Evolutionary conservation across 2,329 filamentous ascomycete genomes (phyloP), one percentile per base, ranked within the genome.

Genomic region (Chaetomiaceae sp.): DNA sequence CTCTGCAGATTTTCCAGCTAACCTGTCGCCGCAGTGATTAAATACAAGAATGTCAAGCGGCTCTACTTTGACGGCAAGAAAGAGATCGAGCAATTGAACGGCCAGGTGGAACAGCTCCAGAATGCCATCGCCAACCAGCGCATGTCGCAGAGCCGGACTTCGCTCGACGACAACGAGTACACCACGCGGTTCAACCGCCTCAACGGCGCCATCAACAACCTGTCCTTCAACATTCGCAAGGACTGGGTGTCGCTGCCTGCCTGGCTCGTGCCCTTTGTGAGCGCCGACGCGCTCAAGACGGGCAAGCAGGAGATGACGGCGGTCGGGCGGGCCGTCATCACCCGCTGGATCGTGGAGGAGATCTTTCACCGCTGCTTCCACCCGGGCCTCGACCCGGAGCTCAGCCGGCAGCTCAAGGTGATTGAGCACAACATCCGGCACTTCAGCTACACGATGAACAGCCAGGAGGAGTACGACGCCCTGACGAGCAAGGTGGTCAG

Each of bases 271-370:
- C 76, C 75, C 19, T 87, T 82, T 45, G 86, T 95, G 54, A 96
- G 91, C 64, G 75, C 84, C 42, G 90, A 95, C 58, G 91, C 89
- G 1, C 75, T 94, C 44, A 79, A 83, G 58, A 88, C 84, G 9
- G 93, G 90, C 51, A 95, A 90, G 62, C 90, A 96, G 65, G 93
- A 98, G 66, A 98, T 98, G 93, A 97, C 89, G 6, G 90, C 90
- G 5, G 85, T 95, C 19, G 93, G 93, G 14, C 81, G 91, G 44
- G 89, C 91, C 11, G 81, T 90, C 54, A 89, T 98, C 56, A 86
- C 86, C 22, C 80, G 83, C 50, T 98, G 91, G 88, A 70, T 98
- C 6, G 83, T 91, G 19, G 88, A 95, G 38, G 88, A 95, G 61
- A 79, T 97, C 35, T 95, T 97, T 63, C 83, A 94, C 63, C 83